A percentile compares a stretch with the other conserved stretches of the same genome.
Conservation (phyloP, 129 eudicot genomes). For the Flaveria ramosissima region DNA sequence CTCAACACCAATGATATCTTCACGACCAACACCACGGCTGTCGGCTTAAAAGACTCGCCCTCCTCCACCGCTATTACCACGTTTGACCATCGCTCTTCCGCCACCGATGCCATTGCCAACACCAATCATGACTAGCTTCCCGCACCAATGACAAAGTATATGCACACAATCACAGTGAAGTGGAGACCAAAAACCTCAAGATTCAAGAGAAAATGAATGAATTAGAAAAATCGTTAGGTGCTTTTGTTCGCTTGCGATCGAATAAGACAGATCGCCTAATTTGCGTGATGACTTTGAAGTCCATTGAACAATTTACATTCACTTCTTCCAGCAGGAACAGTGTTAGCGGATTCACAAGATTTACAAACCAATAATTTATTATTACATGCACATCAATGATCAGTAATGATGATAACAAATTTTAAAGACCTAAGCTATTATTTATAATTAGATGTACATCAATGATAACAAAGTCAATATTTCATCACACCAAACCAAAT, state of each 20-base stretch:
- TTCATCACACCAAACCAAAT: too few relatives aligned
- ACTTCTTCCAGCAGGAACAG: background rate
- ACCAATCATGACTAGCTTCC: background rate
- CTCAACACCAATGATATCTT: constrained; percentile 76
- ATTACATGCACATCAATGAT: too few relatives aligned
- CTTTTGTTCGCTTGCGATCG: background rate
- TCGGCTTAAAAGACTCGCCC: constrained; percentile 38
- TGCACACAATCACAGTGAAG: too few relatives aligned
- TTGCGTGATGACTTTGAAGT: background rate
- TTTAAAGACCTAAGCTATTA: background rate
- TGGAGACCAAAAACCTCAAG: background rate
- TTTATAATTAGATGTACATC: background rate
- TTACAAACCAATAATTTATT: background rate
- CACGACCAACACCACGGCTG: constrained; percentile 76
- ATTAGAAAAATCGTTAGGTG: background rate
- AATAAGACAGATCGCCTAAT: background rate
- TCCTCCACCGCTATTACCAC: constrained; percentile 39
- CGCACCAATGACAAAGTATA: background rate
- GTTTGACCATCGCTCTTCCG: constrained; percentile 6
- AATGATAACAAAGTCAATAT: background rate
- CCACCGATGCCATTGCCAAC: constrained; percentile 42
- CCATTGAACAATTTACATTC: background rate
- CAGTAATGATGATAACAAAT: too few relatives aligned
- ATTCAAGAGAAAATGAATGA: background rate
- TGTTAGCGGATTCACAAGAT: background rate